Conservation (phyloP, 768 basidiomycete genomes). For the Russula abietina region DNA sequence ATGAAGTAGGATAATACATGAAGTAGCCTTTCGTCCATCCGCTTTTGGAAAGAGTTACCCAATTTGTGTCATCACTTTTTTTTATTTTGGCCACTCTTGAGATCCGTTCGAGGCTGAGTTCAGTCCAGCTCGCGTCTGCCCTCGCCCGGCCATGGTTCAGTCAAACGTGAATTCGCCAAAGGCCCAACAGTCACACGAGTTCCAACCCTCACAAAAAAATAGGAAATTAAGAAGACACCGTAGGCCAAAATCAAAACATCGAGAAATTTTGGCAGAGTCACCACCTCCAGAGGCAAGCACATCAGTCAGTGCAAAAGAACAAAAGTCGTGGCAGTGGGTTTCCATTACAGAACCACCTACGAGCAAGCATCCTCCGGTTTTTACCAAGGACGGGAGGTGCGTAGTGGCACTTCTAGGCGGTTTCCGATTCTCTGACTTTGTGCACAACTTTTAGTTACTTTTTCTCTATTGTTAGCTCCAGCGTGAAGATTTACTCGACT, state of each 20-base stretch:
- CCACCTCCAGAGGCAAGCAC: slow-evolving; percentile 26
- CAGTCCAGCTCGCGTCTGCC: background rate
- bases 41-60: slow-evolving; percentile 16
- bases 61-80: background rate
- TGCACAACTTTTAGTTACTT: slow-evolving; percentile 58
- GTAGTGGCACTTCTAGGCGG: slow-evolving; percentile 21
- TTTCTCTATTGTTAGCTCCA: slow-evolving; percentile 76
- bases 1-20: slow-evolving; percentile 2
- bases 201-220: background rate
- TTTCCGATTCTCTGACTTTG: slow-evolving; percentile 13
- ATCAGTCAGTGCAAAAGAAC: slow-evolving; percentile 15
- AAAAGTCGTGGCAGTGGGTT: slow-evolving; percentile 56
- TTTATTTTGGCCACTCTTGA: background rate
- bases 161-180: background rate
- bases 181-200: background rate
- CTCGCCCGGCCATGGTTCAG: slow-evolving; percentile 9
- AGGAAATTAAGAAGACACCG: slow-evolving; percentile 22
- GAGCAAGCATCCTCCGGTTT: slow-evolving; percentile 63
- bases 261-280: slow-evolving; percentile 27
- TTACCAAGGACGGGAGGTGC: slow-evolving; percentile 86
- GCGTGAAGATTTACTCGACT: slow-evolving; percentile 81
- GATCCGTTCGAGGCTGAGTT: background rate
- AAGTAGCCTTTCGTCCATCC: slow-evolving; percentile 11
- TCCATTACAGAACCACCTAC: slow-evolving; percentile 63
- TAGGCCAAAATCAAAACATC: slow-evolving; percentile 38